Conservation (phyloP, 2,329 filamentous ascomycete species). For the Nemania abortiva region DNA sequence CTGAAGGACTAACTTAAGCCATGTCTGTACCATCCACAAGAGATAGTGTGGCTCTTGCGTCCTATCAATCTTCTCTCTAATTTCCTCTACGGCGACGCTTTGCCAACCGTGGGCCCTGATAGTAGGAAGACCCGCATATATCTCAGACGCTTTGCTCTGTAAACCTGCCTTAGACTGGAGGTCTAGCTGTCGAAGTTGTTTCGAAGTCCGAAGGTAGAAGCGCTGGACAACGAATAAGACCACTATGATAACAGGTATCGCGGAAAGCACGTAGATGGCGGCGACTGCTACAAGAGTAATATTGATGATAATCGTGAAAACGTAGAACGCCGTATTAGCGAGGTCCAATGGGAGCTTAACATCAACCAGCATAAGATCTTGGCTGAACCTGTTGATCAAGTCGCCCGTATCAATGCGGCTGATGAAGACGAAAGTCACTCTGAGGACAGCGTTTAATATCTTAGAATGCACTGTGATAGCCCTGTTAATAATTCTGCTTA, state of each 20-base stretch:
- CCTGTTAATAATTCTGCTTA: neutral
- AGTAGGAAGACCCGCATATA: neutral
- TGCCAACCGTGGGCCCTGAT: neutral
- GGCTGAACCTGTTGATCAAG: neutral
- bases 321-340: neutral
- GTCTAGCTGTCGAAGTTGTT: neutral
- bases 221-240: conserved; percentile 1
- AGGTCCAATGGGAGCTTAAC: neutral
- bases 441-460: neutral
- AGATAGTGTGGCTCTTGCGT: conserved; percentile 1
- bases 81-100: neutral
- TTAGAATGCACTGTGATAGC: neutral
- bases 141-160: neutral
- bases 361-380: neutral
- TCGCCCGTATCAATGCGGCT: neutral
- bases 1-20: neutral
- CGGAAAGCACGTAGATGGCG: neutral
- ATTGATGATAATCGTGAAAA: neutral
- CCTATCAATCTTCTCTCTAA: neutral
- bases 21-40: neutral
- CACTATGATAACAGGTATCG: neutral
- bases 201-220: neutral
- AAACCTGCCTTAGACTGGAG: neutral
- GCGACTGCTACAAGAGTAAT: neutral
- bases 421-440: neutral